Base-by-base conservation (phyloP, 2,329 filamentous ascomycete species). In the Alternaria sp. region DNA sequence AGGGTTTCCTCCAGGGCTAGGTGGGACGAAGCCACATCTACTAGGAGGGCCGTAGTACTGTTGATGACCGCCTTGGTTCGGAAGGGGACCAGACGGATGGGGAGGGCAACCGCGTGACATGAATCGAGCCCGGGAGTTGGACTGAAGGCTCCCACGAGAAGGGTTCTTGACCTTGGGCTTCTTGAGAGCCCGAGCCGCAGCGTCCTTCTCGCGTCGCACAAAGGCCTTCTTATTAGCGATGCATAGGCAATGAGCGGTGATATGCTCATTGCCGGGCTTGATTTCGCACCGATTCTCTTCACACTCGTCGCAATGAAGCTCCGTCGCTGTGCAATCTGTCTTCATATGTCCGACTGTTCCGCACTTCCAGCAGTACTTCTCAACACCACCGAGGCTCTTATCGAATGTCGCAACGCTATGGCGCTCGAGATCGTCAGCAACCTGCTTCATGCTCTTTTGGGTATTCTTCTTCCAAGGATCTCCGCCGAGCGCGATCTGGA, bases 331-430 rank as follows among this genome's bases (percentile, higher is more conserved):
- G 40, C 62, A 65, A 4, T 51, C 44, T 4, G 37, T 10, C 28
- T 45, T 58, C 56, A 58, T 56, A 39, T 66, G 63, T 1, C 41
- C 36, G 1, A 6, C 10, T 6, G 40, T 55, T 0, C 61, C 58
- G 33, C 63, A 66, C 36, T 51, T 56, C 46, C 49, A 58, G 39
- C 63, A 66, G 51, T 66, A 66, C 36, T 46, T 26, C 11, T 34
- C 21, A 1, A 48, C 54, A 21, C 59, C 61, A 2, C 61, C 61
- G 3, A 64, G 51, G 9, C 52, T 37, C 14, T 42, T 31, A 10
- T 39, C 34, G 13, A 60, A 62, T 13, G 31, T 61, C 2, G 13
- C n/a, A 21, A 57, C 54, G 17, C 54, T 63, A 26, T 59, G 45
- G 26, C 17, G 7, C 48, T 66, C 64, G 5, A 63, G 26, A 14